These are phyloP conservation scores for Ceratobasidium sp. DNA, from an alignment of 1,284 basidiomycete genomes.

Conservation along the genomic window DNA sequence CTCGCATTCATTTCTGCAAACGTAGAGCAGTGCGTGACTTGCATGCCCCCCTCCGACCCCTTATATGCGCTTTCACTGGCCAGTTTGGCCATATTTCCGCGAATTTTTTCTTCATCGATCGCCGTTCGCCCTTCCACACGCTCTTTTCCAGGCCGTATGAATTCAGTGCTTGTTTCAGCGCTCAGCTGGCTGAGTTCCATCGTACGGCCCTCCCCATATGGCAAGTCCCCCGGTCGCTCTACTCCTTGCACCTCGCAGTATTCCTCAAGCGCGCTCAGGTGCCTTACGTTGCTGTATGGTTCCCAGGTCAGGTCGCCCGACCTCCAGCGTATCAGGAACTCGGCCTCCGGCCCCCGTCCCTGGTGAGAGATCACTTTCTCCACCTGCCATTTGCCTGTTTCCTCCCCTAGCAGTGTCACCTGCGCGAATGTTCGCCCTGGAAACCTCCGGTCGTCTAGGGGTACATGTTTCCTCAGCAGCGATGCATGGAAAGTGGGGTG, in stretches of 20 bases:
- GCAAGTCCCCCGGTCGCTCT: not conserved
- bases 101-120: not conserved
- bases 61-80: no score
- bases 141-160: not conserved
- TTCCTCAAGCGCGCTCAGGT: constrained; percentile 1
- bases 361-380: constrained; percentile 51
- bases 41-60: no score
- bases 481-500: constrained; percentile 47
- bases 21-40: no score
- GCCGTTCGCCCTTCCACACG: not conserved
- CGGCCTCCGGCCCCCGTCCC: constrained; percentile 44
- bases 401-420: not conserved
- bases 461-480: constrained; percentile 44
- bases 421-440: constrained; percentile 24
- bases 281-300: not conserved
- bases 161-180: not conserved
- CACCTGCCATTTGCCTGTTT: constrained; percentile 51
- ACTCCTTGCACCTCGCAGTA: constrained; percentile 15
- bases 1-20: no score
- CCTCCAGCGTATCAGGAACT: constrained; percentile 3
- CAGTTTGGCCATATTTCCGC: no score
- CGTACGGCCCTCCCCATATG: not conserved
- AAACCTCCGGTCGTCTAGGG: constrained; percentile 35
- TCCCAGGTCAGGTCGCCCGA: constrained; percentile 26
- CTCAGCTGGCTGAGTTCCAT: not conserved